A percentile compares a stretch with the other conserved stretches of the same genome.
Evolutionary conservation across 352 stramenopile species (phyloP).

Genomic region (Phytopythium cucurbitacearum): DNA sequence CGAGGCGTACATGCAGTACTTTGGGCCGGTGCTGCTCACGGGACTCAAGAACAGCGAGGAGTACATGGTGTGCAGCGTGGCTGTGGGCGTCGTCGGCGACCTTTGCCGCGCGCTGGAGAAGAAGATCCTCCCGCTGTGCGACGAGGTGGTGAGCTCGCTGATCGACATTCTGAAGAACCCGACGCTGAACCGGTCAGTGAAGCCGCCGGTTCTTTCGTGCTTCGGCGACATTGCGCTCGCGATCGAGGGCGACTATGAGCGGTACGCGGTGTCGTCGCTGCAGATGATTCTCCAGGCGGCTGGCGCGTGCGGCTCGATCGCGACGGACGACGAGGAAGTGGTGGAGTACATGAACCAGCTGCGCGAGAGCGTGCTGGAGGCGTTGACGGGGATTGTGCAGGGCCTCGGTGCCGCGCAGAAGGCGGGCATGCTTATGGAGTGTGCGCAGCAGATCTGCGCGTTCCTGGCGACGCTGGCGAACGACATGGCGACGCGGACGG

Average conservation of each 20-base stretch:
- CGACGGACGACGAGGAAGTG: constrained; percentile 96
- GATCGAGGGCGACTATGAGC: constrained; percentile 91
- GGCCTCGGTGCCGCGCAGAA: constrained; percentile 90
- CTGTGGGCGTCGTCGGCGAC: constrained; percentile 94
- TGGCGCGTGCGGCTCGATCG: constrained; percentile 77
- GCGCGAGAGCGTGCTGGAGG: constrained; percentile 94
- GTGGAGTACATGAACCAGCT: constrained; percentile 98
- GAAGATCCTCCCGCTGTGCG: constrained; percentile 90
- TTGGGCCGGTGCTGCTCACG: constrained; percentile 90
- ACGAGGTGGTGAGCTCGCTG: constrained; percentile 92
- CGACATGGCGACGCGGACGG: constrained; percentile 77
- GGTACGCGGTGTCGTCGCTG: constrained; percentile 77
- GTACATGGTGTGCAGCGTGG: constrained; percentile 95
- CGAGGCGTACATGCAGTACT: constrained; percentile 94
- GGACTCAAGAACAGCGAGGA: constrained; percentile 94
- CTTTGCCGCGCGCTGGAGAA: constrained; percentile 91
- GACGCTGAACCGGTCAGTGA: constrained; percentile 92
- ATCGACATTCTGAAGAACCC: constrained; percentile 95
- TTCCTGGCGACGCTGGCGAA: constrained; percentile 88
- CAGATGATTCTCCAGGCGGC: constrained; percentile 87
- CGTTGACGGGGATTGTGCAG: constrained; percentile 96
- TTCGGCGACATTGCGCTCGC: constrained; percentile 97
- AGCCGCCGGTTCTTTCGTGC: constrained; percentile 94
- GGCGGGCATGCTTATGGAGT: constrained; percentile 78
- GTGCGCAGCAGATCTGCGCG: constrained; percentile 77